Conservation (phyloP, 2,329 filamentous ascomycete genomes). For the Madurella fahalii region DNA sequence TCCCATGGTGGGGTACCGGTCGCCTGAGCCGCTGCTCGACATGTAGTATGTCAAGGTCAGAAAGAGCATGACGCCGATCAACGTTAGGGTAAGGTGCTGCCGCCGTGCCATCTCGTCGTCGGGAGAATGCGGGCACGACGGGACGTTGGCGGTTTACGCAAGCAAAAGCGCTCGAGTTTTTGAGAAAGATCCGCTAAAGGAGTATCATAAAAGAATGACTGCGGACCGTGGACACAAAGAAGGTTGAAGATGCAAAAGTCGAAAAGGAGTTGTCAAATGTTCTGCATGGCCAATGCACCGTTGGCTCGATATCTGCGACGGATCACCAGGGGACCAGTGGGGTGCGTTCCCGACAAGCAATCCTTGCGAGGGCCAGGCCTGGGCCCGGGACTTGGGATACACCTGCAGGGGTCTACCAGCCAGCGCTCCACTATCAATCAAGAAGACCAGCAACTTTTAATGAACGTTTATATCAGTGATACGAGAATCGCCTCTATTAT, state of each 20-base stretch:
- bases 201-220: not conserved
- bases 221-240: conserved; percentile 1
- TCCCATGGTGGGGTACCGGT: conserved; percentile 3
- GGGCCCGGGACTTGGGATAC: too few relatives aligned
- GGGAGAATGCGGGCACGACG: not conserved
- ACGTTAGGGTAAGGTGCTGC: conserved; percentile 49
- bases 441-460: too few relatives aligned
- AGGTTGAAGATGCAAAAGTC: not conserved
- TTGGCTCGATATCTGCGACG: not conserved
- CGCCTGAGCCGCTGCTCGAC: conserved; percentile 31
- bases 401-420: too few relatives aligned
- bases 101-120: conserved; percentile 45
- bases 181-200: not conserved
- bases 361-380: too few relatives aligned
- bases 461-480: too few relatives aligned
- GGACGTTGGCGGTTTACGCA: not conserved
- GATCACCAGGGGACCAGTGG: not conserved
- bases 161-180: not conserved
- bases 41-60: conserved; percentile 57
- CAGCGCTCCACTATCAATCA: too few relatives aligned
- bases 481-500: too few relatives aligned
- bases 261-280: not conserved
- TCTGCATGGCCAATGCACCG: not conserved
- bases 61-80: conserved; percentile 54
- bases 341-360: not conserved